Conservation (phyloP, 75 land plant genomes). For the Selaginella moellendorffii region DNA sequence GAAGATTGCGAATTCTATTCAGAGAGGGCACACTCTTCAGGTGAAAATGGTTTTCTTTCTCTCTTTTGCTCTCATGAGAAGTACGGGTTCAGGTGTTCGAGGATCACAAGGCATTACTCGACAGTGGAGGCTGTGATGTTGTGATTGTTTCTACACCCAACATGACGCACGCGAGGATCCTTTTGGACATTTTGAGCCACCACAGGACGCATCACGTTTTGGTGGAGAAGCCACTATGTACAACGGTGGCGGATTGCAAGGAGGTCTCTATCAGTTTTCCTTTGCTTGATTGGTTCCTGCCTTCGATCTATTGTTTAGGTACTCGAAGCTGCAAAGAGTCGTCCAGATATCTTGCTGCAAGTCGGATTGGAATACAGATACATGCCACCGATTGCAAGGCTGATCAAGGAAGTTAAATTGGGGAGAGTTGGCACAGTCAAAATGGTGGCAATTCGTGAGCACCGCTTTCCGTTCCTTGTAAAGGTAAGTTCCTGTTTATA, state of each 20-base stretch:
- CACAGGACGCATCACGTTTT: slow-evolving; percentile 69
- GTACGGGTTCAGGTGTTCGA: slow-evolving; percentile 47
- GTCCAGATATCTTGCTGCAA: slow-evolving; percentile 78
- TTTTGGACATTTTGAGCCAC: slow-evolving; percentile 69
- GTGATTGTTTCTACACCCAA: slow-evolving; percentile 84
- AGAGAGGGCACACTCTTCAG: not conserved
- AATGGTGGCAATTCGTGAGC: slow-evolving; percentile 96
- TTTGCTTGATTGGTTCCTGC: too few species aligned
- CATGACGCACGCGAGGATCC: slow-evolving; percentile 80
- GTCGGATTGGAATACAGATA: slow-evolving; percentile 97
- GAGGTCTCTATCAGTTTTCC: too few species aligned
- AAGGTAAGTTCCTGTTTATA: too few species aligned
- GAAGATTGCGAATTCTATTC: slow-evolving; percentile 27
- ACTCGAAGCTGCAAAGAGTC: slow-evolving; percentile 55
- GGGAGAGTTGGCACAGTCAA: slow-evolving; percentile 54
- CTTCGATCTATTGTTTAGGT: too few species aligned
- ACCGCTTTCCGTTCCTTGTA: slow-evolving; percentile 90
- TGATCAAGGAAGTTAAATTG: slow-evolving; percentile 55
- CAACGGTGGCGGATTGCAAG: slow-evolving; percentile 64
- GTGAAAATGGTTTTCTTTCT: not conserved
- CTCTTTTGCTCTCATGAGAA: not conserved
- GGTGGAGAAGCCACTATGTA: slow-evolving; percentile 94
- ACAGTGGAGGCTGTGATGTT: slow-evolving; percentile 82
- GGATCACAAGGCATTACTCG: slow-evolving; percentile 56
- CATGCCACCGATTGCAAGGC: slow-evolving; percentile 92